Base-by-base conservation (phyloP, 495 filamentous ascomycete species). In the Penicillium paxilli region DNA sequence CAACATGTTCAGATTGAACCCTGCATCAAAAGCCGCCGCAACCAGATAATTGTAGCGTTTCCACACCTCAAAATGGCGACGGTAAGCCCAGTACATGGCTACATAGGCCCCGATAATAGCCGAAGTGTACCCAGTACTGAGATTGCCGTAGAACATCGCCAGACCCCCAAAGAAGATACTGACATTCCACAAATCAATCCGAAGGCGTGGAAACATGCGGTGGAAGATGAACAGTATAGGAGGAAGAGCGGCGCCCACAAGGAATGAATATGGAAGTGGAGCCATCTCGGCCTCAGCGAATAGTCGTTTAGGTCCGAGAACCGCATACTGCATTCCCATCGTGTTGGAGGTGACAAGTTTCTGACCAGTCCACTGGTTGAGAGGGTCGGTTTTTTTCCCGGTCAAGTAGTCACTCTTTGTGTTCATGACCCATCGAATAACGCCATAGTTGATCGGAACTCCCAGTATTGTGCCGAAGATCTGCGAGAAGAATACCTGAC, bases 361-460 rank as follows among this genome's bases (percentile, higher is more conserved):
- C 47, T 85, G 82, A 5, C 77, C 80, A 0, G 80, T 83, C 82
- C 81, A 85, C 51, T 83, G 81, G 52, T 77, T 72, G 1, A 80
- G 69, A 0, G 80, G 79, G 46, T 85, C 80, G 1, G 57, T 68
- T 41, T 76, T 70, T 17, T 63, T 65, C 12, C 80, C 80, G 0
- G 76, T 76, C 21, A 85, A 52, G 45, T 80, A 83, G 20, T 81
- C 77, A 26, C 71, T 67, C 55, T 83, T 83, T 3, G 74, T 72
- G 52, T 73, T 66, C 37, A 80, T 58, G 16, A 76, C 65, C 75
- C 74, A 78, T 22, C 73, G 70, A 35, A 75, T 70, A 21, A 80
- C 75, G 17, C 61, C 74, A 42, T 75, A 70, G 56, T 78, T 76
- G 23, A 74, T 64, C 5, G 74, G 69, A n/a, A 72, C 63, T 7